Evolutionary conservation across 1,284 basidiomycete species (phyloP).

Genomic region (Singerocomus rubriflavus): DNA sequence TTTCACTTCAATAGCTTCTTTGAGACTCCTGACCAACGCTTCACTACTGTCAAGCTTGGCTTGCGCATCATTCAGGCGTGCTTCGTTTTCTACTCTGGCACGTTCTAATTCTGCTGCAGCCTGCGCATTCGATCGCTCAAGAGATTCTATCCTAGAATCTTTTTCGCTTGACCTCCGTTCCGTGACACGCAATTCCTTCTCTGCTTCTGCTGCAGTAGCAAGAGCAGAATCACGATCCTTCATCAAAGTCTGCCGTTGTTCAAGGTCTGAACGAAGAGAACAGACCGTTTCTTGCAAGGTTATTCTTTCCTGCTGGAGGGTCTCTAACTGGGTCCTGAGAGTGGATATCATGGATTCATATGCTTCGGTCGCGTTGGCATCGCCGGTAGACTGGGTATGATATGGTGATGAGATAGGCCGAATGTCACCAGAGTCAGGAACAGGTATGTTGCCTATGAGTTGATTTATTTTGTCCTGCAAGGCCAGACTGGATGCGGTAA

Average conservation of each 20-base stretch:
- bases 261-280: slow-evolving; percentile 27
- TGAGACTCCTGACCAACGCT: slow-evolving; percentile 44
- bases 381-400: slow-evolving; percentile 23
- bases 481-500: slow-evolving; percentile 40
- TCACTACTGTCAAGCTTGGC: slow-evolving; percentile 49
- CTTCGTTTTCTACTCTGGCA: slow-evolving; percentile 43
- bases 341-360: slow-evolving; percentile 31
- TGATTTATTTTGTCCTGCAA: slow-evolving; percentile 53
- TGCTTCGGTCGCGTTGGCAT: slow-evolving; percentile 34
- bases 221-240: slow-evolving; percentile 48
- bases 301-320: slow-evolving; percentile 58
- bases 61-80: slow-evolving; percentile 44
- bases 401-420: slow-evolving; percentile 11
- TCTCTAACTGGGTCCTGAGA: slow-evolving; percentile 51
- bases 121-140: slow-evolving; percentile 47
- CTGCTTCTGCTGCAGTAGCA: slow-evolving; percentile 42
- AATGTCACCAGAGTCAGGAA: slow-evolving; percentile 13
- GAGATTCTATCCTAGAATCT: slow-evolving; percentile 48
- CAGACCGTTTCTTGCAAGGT: slow-evolving; percentile 35
- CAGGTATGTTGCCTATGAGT: slow-evolving; percentile 36
- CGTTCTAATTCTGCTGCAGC: slow-evolving; percentile 45
- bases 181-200: slow-evolving; percentile 45
- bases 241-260: slow-evolving; percentile 37
- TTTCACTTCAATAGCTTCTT: slow-evolving; percentile 51
- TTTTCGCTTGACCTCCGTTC: slow-evolving; percentile 51